phyloP scores from a whole-genome alignment of 305 asterid species.

The Euphrasia arctica region DNA sequence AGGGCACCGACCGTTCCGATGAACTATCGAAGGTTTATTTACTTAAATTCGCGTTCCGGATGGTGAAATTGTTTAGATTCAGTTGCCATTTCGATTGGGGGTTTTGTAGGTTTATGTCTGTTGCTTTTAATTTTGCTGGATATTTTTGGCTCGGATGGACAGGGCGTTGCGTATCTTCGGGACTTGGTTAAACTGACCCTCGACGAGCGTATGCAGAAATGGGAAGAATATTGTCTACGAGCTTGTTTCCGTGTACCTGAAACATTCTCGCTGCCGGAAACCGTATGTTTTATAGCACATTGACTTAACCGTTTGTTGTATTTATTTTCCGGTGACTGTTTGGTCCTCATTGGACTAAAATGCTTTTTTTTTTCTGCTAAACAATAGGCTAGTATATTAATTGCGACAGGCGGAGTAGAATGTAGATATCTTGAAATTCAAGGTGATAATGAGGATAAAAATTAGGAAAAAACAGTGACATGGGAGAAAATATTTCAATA shows the following conservation, averaged over 20 bases:
- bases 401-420: slow-evolving; percentile 4
- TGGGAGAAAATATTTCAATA: neutral
- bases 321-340: neutral
- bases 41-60: slow-evolving; percentile 3
- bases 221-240: slow-evolving; percentile 76
- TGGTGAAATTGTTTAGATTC: neutral
- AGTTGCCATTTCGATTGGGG: slow-evolving; percentile 3
- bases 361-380: neutral
- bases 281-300: slow-evolving; percentile 35
- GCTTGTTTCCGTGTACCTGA: slow-evolving; percentile 68
- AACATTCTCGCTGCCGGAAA: slow-evolving; percentile 55
- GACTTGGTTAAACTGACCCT: slow-evolving; percentile 42
- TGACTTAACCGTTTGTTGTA: neutral
- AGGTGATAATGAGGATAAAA: neutral
- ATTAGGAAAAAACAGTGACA: neutral
- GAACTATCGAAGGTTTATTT: slow-evolving; percentile 46
- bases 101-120: neutral
- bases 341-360: no score
- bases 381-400: neutral
- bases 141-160: slow-evolving; percentile 18
- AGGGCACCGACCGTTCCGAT: slow-evolving; percentile 51
- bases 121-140: slow-evolving; percentile 6
- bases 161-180: slow-evolving; percentile 56
- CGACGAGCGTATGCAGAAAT: slow-evolving; percentile 54
- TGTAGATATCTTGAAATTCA: neutral